Evolutionary conservation across 495 filamentous ascomycete species (phyloP).

Genomic region (Stereocaulon alpinum): DNA sequence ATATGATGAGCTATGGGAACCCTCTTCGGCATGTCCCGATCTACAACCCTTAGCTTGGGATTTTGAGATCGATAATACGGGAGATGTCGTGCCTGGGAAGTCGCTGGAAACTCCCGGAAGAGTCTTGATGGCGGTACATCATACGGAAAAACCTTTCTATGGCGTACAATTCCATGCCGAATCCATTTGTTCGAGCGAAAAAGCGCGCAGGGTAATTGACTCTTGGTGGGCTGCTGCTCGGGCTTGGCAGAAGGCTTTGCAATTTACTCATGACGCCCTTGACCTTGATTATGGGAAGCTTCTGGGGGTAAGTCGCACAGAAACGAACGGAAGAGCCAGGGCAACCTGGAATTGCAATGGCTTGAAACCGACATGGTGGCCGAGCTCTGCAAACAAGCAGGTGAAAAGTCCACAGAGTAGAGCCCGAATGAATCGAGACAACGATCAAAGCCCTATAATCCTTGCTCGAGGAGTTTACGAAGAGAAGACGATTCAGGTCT

Average conservation of each 20-base stretch:
- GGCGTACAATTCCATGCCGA: constrained; percentile 93
- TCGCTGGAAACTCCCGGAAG: not conserved
- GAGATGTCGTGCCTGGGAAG: not conserved
- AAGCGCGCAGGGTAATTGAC: constrained; percentile 52
- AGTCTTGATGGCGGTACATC: constrained; percentile 73
- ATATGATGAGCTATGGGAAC: not conserved
- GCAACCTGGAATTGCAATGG: too few species aligned
- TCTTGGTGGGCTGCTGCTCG: constrained; percentile 65
- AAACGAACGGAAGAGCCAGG: too few species aligned
- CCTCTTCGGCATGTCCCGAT: constrained; percentile 21
- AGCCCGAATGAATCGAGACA: not conserved
- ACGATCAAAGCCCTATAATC: not conserved
- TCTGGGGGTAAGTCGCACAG: too few species aligned
- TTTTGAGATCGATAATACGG: constrained; percentile 9
- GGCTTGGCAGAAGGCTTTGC: constrained; percentile 24
- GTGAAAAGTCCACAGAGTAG: too few species aligned
- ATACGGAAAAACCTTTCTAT: constrained; percentile 68
- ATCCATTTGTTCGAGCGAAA: constrained; percentile 72
- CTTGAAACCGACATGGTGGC: too few species aligned
- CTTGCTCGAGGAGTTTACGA: constrained; percentile 16
- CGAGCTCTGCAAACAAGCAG: not conserved
- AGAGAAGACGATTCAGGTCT: not conserved
- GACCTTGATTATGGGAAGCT: too few species aligned
- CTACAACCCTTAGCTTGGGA: constrained; percentile 61
- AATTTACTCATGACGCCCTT: not conserved